Conservation (phyloP, 78 protist genomes). For the Polysphondylium violaceum region DNA sequence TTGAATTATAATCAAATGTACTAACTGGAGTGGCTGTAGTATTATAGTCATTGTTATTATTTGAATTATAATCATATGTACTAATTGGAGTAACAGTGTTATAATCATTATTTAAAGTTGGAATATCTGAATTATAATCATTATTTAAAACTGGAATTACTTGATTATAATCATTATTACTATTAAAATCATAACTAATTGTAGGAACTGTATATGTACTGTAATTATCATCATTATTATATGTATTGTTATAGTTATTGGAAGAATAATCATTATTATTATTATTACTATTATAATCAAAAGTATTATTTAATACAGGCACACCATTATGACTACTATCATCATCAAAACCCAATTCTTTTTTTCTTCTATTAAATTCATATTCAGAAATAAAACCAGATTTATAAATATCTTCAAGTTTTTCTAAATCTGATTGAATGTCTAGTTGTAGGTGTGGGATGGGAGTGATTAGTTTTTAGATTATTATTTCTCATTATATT, state of each 20-base stretch:
- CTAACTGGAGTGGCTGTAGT: neutral
- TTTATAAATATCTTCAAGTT: constrained; percentile 34
- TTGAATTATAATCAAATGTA: neutral
- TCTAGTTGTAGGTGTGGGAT: too few relatives aligned
- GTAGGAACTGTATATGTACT: neutral
- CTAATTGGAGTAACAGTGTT: neutral
- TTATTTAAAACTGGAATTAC: constrained; percentile 11
- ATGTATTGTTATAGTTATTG: neutral
- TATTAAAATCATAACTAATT: constrained; percentile 13
- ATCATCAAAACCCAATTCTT: constrained; percentile 15
- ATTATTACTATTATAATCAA: neutral
- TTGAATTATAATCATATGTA: neutral
- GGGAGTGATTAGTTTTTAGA: too few relatives aligned
- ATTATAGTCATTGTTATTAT: neutral
- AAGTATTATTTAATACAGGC: neutral
- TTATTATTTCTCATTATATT: too few relatives aligned
- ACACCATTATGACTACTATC: neutral
- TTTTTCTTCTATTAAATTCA: constrained; percentile 43
- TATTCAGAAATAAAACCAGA: constrained; percentile 44
- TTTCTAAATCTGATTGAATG: constrained; percentile 10
- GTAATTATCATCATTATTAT: neutral
- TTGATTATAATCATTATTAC: constrained; percentile 12
- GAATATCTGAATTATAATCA: neutral
- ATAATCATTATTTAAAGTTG: neutral
- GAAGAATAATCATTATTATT: neutral